These are phyloP conservation scores for Aristolochia fimbriata DNA, from an alignment of 164 flowering plant species.

Conservation along the genomic window DNA sequence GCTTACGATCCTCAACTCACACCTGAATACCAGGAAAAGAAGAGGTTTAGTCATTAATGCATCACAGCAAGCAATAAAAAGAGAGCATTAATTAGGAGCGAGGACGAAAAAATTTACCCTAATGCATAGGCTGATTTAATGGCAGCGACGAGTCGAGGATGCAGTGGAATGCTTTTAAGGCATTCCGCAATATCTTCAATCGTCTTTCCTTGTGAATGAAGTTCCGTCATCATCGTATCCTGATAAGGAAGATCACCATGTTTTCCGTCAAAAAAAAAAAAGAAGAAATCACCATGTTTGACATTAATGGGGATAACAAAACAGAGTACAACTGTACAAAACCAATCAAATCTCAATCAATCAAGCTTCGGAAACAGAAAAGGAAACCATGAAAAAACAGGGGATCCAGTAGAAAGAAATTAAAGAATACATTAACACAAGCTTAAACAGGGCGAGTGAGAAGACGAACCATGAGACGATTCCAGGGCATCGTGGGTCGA, in stretches of 20 bases:
- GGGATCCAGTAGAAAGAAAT: too few species aligned
- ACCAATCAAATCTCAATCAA: too few species aligned
- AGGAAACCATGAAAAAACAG: too few species aligned
- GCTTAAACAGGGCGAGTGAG: too few species aligned
- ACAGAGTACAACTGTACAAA: neutral
- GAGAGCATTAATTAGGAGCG: neutral
- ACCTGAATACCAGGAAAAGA: neutral
- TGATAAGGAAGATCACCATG: slow-evolving; percentile 12
- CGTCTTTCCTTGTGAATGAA: slow-evolving; percentile 59
- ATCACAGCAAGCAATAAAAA: neutral
- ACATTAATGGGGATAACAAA: neutral
- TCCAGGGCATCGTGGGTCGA: slow-evolving; percentile 66
- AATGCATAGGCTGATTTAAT: slow-evolving; percentile 49
- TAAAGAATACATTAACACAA: too few species aligned
- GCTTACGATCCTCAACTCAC: neutral
- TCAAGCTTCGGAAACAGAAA: neutral
- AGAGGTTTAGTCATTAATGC: neutral
- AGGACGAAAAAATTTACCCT: slow-evolving; percentile 38
- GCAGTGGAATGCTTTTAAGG: slow-evolving; percentile 36
- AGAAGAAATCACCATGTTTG: too few species aligned
- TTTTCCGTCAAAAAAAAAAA: too few species aligned
- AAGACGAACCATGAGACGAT: slow-evolving; percentile 57
- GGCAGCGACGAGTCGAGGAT: slow-evolving; percentile 39
- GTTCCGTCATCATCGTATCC: slow-evolving; percentile 57
- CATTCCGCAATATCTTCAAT: slow-evolving; percentile 49